Percentiles rank a stretch among this genome's conserved stretches.
Evolutionary conservation across 495 filamentous ascomycete genomes (phyloP).

Genomic region (Chaetomidium leptoderma): DNA sequence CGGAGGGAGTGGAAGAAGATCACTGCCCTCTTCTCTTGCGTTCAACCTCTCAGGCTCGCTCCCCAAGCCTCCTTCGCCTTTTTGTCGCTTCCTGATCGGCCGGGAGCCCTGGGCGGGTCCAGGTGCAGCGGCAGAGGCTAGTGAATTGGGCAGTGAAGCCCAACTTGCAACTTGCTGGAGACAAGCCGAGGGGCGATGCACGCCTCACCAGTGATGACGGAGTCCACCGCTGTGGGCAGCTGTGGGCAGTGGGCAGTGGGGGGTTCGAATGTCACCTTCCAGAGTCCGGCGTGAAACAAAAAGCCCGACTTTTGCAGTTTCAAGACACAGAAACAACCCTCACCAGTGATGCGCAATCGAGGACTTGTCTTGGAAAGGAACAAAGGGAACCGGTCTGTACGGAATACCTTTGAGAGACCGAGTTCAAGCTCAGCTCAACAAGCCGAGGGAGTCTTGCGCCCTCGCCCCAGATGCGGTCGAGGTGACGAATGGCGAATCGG

Average conservation of each 20-base stretch:
- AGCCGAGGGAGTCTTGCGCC: no score
- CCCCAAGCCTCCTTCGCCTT: background rate
- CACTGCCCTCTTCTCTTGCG: background rate
- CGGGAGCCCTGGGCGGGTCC: conserved; percentile 15
- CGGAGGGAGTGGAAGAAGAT: background rate
- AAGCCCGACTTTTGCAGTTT: background rate
- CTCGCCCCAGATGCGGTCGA: background rate
- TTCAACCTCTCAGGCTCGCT: background rate
- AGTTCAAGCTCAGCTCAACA: no score
- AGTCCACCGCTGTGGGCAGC: background rate
- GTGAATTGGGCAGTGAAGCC: conserved; percentile 12
- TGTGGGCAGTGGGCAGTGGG: no score
- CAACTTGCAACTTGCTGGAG: no score
- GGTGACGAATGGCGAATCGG: conserved; percentile 4
- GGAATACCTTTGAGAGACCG: no score
- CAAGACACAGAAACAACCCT: no score
- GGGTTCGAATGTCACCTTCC: background rate
- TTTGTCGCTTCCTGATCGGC: background rate
- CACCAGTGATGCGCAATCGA: no score
- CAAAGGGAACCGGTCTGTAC: no score
- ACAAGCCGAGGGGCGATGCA: background rate
- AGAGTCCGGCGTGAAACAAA: background rate
- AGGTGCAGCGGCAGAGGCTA: background rate
- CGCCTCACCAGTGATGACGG: background rate
- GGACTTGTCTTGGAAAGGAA: no score